Conservation (phyloP, 345 rosid species). For the Eucalyptus regnans region DNA sequence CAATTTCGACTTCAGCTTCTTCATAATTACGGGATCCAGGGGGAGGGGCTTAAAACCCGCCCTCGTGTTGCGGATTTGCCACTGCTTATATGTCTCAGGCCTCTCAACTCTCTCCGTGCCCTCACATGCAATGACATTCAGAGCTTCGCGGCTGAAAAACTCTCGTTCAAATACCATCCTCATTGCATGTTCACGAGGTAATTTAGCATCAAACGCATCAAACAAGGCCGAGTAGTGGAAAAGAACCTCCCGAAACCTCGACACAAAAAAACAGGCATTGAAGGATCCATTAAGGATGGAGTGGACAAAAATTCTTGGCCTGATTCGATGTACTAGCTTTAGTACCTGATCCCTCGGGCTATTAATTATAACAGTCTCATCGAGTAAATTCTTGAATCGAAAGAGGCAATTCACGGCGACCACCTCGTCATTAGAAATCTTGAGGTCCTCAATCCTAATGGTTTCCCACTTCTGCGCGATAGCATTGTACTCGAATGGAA, state of each 20-base stretch:
- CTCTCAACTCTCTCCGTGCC: constrained; percentile 25
- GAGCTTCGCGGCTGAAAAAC: constrained; percentile 17
- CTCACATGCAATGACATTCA: constrained; percentile 30
- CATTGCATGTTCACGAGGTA: constrained; percentile 16
- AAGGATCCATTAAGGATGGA: constrained; percentile 13
- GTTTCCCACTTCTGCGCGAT: constrained; percentile 27
- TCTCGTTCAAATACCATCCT: constrained; percentile 17
- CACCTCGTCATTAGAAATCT: constrained; percentile 14
- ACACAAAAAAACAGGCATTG: constrained; percentile 25
- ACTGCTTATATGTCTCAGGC: constrained; percentile 37
- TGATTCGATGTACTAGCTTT: constrained; percentile 14
- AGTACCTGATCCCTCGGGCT: constrained; percentile 24
- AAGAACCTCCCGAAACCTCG: constrained; percentile 33
- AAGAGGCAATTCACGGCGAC: constrained; percentile 24
- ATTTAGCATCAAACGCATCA: constrained; percentile 15
- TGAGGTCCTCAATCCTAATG: constrained; percentile 18
- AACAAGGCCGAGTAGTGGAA: constrained; percentile 25
- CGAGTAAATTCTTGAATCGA: constrained; percentile 24
- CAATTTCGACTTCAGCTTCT: constrained; percentile 10
- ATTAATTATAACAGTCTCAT: constrained; percentile 21
- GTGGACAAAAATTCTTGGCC: constrained; percentile 17
- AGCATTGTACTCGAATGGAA: constrained; percentile 29
- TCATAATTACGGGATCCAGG: constrained; percentile 9
- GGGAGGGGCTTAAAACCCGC: constrained; percentile 30
- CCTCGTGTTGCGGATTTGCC: constrained; percentile 22